phyloP scores from a whole-genome alignment of 129 eudicot genomes.

The Flaveria linearis region DNA sequence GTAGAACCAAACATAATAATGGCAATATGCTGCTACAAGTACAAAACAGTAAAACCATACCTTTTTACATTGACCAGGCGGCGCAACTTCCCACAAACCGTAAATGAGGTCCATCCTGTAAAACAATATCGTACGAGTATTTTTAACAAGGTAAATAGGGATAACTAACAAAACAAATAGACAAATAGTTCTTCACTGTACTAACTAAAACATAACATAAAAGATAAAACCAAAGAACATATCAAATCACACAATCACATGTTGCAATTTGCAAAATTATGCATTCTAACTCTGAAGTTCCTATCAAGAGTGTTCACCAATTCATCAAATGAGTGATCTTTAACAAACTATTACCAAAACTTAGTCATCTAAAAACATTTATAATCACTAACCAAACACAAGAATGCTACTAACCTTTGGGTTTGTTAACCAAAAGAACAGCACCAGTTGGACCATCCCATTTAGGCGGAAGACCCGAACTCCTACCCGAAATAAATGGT shows the following conservation, averaged over 20 bases:
- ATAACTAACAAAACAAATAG: background rate
- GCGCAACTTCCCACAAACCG: constrained; percentile 96
- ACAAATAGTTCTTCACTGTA: no score
- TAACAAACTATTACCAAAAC: background rate
- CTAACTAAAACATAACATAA: background rate
- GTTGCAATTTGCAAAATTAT: constrained; percentile 5
- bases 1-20: constrained; percentile 5
- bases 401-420: constrained; percentile 58
- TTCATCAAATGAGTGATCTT: constrained; percentile 11
- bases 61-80: constrained; percentile 93
- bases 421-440: constrained; percentile 85
- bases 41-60: constrained; percentile 34
- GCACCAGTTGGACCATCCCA: constrained; percentile 88
- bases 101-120: constrained; percentile 98
- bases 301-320: background rate
- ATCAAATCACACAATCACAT: background rate
- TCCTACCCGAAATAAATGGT: constrained; percentile 76
- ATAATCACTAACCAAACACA: constrained; percentile 8
- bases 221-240: background rate
- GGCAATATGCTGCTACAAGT: constrained; percentile 13
- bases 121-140: constrained; percentile 4
- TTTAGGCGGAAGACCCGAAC: constrained; percentile 79
- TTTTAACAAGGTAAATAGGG: background rate
- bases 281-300: background rate
- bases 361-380: constrained; percentile 5